Evolutionary conservation across 2,329 filamentous ascomycete genomes (phyloP).

Genomic region (Thelonectria discophora): DNA sequence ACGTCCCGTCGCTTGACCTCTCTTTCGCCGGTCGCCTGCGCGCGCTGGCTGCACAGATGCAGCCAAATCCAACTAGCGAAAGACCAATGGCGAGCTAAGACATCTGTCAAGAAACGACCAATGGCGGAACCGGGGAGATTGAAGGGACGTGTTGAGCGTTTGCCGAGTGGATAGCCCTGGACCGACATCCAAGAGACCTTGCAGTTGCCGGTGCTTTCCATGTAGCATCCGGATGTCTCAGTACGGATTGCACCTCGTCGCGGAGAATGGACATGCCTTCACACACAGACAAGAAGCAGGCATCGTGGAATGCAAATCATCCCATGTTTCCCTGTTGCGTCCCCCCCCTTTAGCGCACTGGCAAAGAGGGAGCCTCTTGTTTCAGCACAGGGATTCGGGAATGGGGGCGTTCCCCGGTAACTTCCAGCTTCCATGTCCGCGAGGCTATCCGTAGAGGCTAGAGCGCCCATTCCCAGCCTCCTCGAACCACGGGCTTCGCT

Average conservation of each 20-base stretch:
- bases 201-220: neutral
- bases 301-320: slow-evolving; percentile 20
- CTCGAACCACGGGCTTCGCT: slow-evolving; percentile 25
- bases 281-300: neutral
- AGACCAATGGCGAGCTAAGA: neutral
- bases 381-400: slow-evolving; percentile 39
- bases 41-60: slow-evolving; percentile 4
- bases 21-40: neutral
- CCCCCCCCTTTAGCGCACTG: slow-evolving; percentile 26
- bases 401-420: slow-evolving; percentile 25
- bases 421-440: slow-evolving; percentile 13
- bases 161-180: neutral
- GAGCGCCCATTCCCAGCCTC: slow-evolving; percentile 38
- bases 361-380: slow-evolving; percentile 39
- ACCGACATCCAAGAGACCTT: no score
- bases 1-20: neutral
- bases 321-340: slow-evolving; percentile 24
- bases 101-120: slow-evolving; percentile 1
- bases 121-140: slow-evolving; percentile 5
- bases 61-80: neutral
- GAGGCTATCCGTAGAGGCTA: slow-evolving; percentile 26
- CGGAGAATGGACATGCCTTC: neutral
- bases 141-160: neutral
- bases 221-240: neutral
- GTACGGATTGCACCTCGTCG: neutral